A percentile compares a stretch with the other conserved stretches of the same genome.
These are phyloP conservation scores for Arabis alpina DNA, from an alignment of 345 rosid species.

Conservation along the genomic window DNA sequence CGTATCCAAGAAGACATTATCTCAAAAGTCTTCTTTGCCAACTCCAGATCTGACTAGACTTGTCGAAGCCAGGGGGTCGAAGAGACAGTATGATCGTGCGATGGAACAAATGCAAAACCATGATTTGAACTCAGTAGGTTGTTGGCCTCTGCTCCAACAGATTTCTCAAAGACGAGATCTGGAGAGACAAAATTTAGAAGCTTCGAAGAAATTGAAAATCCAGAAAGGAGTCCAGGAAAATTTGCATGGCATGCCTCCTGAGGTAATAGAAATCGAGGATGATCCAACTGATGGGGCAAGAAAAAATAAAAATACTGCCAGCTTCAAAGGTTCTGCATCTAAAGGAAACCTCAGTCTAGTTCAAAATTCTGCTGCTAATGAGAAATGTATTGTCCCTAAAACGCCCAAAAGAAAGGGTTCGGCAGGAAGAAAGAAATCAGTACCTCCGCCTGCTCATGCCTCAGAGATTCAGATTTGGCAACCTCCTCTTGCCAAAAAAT, in stretches of 20 bases:
- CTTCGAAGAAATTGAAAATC: constrained; percentile 51
- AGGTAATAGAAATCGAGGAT: constrained; percentile 35
- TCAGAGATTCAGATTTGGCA: constrained; percentile 41
- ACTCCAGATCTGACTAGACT: constrained; percentile 36
- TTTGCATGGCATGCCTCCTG: constrained; percentile 35
- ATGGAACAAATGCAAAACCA: constrained; percentile 43
- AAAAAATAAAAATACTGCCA: constrained; percentile 26
- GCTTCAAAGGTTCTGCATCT: constrained; percentile 32
- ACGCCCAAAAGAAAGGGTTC: constrained; percentile 44
- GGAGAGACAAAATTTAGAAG: constrained; percentile 43
- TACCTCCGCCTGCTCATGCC: constrained; percentile 26
- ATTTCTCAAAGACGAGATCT: constrained; percentile 34
- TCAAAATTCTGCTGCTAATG: constrained; percentile 34
- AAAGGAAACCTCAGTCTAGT: constrained; percentile 33
- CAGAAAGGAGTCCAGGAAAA: constrained; percentile 40
- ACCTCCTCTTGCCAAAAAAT: constrained; percentile 33
- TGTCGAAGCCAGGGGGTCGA: constrained; percentile 49
- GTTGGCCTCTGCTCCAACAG: constrained; percentile 33
- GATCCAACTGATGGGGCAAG: constrained; percentile 37
- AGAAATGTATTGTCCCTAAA: constrained; percentile 39
- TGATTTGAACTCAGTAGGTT: constrained; percentile 28
- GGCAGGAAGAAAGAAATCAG: constrained; percentile 33
- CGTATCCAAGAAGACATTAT: constrained; percentile 36
- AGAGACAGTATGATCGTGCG: constrained; percentile 49
- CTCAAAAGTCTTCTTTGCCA: constrained; percentile 39